Evolutionary conservation across 2,329 filamentous ascomycete species (phyloP), one percentile per base, ranked within the genome.

Genomic region (Annulohypoxylon truncatum): DNA sequence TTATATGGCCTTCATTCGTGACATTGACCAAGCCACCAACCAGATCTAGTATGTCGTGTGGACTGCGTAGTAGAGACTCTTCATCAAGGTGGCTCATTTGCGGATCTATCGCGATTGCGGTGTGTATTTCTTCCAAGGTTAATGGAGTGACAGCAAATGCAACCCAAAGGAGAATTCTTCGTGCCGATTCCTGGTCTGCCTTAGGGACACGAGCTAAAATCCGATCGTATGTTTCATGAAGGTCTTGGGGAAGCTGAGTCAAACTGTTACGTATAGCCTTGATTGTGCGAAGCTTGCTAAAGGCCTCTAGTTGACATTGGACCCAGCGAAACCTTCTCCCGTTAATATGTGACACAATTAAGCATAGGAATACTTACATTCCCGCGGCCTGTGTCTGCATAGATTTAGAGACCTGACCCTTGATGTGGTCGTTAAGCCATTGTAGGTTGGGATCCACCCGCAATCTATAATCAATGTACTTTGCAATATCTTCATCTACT

Each of bases 261-360:
- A 66, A 31, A 15, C 52, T 57, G 12, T 40, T 13, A 9, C 63
- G 57, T 8, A 66, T 57, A 28, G 57, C 44, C 38, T 18, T 40
- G 9, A 61, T 28, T 33, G 57, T 61, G 10, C 63, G 57, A 18
- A 56, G 57, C 22, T 47, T 47, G 47, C 28, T 31, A 15, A 66
- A 18, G 4, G 29, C 46, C 12, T 66, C 63, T 13, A 66, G 29
- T 44, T 66, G 63, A 18, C 63, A 66, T 58, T 61, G 63, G 6
- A 47, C 63, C 63, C 63, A 66, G 9, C 57, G 63, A 42, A 66
- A 66, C 57, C 63, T 66, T 10, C 7, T 38, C 3, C n/a, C n/a
- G 13, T 52, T 26, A 46, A 24, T 22, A 46, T 33, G 26, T 18
- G 9, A 33, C 33, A 4, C 9, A 22, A 7, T 24, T 2, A 24